Evolutionary conservation across 306 rosid genomes (phyloP), one percentile per base, ranked within the genome.

Genomic region (Trifolium dubium): DNA sequence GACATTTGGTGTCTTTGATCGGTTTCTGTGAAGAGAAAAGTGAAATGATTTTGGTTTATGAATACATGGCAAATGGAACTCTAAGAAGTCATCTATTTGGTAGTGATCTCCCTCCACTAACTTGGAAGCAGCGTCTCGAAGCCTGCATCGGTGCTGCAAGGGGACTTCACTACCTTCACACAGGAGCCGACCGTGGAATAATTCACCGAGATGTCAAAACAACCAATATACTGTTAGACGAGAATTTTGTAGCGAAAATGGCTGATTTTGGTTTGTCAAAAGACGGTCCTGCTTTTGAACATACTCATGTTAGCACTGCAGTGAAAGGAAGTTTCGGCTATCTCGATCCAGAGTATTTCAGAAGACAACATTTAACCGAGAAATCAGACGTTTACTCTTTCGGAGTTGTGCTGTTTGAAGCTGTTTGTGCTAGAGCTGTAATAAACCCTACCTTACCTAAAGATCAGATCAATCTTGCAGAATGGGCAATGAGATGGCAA

Each of bases 311-410:
- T 23, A 94, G 98, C 43, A 92, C 99, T 53, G 99, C 99, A 28
- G 98, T 94, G 63, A 94, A 94, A 79, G 99, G 99, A 76, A 92
- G 99, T 75, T 94, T 94, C 3, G 99, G 99, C 39, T 94, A 92
- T 75, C 90, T 94, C 2, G 99, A 94, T 50, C 99, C 99, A 0
- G 98, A 94, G 81, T 94, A 94, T 83, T 92, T 85, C 81, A 81
- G 99, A 67, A 77, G 97, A 11, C 96, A 94, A 67, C 96, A 90
- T n/a, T 81, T 94, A 80, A 94, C 98, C 6, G 98, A 94, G 87
- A 94, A 94, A 78, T 94, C 99, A 1, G 98, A 94, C 58, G 88
- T 94, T 17, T 94, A 94, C 88, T 94, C 99, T 4, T 90, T 94
- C 70, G 99, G 98, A 1, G 97, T 94, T 40, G 96, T 94, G 31